Conservation (phyloP, 106 monocot genomes). For the Amphibolis antarctica region DNA sequence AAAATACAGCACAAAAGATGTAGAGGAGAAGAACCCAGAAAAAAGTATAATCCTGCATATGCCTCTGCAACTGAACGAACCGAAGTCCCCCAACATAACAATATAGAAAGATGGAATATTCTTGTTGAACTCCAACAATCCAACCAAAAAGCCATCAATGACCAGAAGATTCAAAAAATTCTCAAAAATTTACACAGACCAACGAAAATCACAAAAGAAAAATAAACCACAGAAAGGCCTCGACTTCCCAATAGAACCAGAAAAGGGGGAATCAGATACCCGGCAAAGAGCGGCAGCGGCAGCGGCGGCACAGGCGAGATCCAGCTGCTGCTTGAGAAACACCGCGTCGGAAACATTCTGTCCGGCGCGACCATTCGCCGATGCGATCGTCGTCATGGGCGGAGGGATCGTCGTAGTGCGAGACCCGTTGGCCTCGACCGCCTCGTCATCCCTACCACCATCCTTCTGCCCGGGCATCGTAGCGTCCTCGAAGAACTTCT, state of each 20-base stretch:
- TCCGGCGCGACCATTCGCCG: background rate
- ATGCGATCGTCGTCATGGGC: no score
- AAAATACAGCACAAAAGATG: no score
- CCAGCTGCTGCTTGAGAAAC: conserved; percentile 7
- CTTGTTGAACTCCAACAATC: no score
- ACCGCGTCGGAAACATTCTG: background rate
- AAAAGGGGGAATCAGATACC: background rate
- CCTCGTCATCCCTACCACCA: background rate
- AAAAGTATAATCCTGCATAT: no score
- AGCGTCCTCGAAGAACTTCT: conserved; percentile 5
- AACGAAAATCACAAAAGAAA: background rate
- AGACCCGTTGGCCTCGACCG: background rate
- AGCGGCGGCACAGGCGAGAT: conserved; percentile 11
- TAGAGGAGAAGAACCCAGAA: no score
- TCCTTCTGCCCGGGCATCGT: background rate
- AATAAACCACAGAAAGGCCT: background rate
- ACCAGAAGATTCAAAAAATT: no score
- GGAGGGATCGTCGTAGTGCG: background rate
- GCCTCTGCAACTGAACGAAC: no score
- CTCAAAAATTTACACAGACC: no score
- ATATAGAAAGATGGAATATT: no score
- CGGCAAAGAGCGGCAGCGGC: conserved; percentile 1
- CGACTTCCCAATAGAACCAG: background rate
- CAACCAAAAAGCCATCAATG: no score
- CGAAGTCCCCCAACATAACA: no score